Percentiles rank a stretch among this genome's conserved stretches.
phyloP scores from a whole-genome alignment of 1,284 basidiomycete species.

The Cutaneotrichosporon arboriforme region DNA sequence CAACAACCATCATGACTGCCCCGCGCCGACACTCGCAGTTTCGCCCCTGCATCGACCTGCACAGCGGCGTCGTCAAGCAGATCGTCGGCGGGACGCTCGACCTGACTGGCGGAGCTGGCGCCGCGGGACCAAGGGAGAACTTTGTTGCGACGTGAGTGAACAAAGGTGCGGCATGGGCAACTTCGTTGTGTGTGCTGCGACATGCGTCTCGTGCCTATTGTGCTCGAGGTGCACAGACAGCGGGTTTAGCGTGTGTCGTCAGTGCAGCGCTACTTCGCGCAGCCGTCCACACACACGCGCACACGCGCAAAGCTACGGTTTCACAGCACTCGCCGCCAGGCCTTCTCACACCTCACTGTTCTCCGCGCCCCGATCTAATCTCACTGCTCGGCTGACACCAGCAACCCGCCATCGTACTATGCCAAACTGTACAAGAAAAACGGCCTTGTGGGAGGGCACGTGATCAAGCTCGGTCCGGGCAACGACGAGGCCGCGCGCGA shows the following conservation, averaged over 20 bases:
- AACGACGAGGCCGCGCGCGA: slow-evolving; percentile 83
- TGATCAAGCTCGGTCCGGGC: slow-evolving; percentile 86
- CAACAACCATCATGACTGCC: background rate
- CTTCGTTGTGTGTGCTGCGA: background rate
- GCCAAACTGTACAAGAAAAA: slow-evolving; percentile 70
- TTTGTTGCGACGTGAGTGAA: slow-evolving; percentile 78
- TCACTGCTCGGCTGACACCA: slow-evolving; percentile 49
- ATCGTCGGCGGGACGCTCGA: slow-evolving; percentile 90
- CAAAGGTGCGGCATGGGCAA: background rate
- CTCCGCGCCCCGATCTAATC: no score
- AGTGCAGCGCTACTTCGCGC: no score
- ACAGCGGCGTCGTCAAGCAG: slow-evolving; percentile 92
- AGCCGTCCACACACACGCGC: no score
- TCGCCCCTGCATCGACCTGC: slow-evolving; percentile 94
- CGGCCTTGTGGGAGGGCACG: slow-evolving; percentile 76
- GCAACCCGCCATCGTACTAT: slow-evolving; percentile 74
- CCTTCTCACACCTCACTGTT: no score
- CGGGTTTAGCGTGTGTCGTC: no score
- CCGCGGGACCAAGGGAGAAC: slow-evolving; percentile 73
- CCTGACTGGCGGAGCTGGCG: slow-evolving; percentile 44
- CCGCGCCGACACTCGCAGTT: slow-evolving; percentile 54
- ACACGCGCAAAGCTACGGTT: no score
- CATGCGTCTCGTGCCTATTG: background rate
- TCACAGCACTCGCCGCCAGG: no score
- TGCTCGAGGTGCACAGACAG: no score